Evolutionary conservation across 345 rosid species (phyloP).

Genomic region (Pistacia atlantica): DNA sequence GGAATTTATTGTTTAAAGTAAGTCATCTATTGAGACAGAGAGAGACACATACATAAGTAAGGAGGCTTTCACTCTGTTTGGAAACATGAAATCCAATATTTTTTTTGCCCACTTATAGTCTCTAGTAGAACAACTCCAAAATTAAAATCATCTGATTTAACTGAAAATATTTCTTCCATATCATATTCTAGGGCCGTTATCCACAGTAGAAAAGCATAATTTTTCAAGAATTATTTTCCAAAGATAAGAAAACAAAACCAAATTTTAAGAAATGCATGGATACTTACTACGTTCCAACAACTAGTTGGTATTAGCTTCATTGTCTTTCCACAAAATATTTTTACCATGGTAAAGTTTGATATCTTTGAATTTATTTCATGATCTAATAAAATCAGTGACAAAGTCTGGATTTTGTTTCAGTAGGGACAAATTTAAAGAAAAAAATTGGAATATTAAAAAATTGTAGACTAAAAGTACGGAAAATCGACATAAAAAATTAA

Average conservation of each 20-base stretch:
- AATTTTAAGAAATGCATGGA: no score
- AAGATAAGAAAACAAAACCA: no score
- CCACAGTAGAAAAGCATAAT: no score
- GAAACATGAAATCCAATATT: slow-evolving; percentile 33
- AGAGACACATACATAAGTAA: slow-evolving; percentile 29
- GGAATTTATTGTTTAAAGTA: background rate
- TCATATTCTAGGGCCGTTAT: background rate
- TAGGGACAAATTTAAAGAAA: no score
- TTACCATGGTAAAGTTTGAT: slow-evolving; percentile 40
- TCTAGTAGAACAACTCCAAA: slow-evolving; percentile 48
- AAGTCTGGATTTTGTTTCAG: no score
- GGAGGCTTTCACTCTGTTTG: slow-evolving; percentile 30
- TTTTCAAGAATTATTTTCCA: no score
- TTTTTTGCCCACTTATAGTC: slow-evolving; percentile 34
- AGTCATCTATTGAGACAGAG: background rate
- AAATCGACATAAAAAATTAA: no score
- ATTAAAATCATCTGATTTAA: slow-evolving; percentile 48
- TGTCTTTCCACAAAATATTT: slow-evolving; percentile 37
- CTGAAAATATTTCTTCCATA: slow-evolving; percentile 31
- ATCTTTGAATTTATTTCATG: slow-evolving; percentile 28
- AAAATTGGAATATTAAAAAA: no score
- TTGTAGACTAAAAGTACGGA: no score
- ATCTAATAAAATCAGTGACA: slow-evolving; percentile 9
- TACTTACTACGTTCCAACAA: slow-evolving; percentile 41
- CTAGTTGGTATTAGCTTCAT: slow-evolving; percentile 28